Evolutionary conservation across 306 rosid species (phyloP), one percentile per base, ranked within the genome.

Genomic region (Glycine tomentella): DNA sequence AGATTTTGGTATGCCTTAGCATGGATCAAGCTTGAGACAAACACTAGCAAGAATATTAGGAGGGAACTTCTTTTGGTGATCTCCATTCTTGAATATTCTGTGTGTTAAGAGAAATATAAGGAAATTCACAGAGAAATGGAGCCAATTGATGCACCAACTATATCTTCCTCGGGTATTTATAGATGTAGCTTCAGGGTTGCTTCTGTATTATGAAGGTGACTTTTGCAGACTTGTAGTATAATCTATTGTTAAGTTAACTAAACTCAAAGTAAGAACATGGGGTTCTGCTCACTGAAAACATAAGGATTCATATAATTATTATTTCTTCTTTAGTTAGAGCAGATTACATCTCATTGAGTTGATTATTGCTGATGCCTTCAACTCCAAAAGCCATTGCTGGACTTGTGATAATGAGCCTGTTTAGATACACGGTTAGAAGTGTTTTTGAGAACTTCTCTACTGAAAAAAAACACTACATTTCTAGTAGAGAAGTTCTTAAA

Each of bases 301-400:
- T 61, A 11, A 70, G 4, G 74, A 36, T 33, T 78, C 56, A 13
- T 9, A 4, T 25, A 14, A 13, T 77, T 51, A 38, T 38, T 36
- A 0, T 53, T 53, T 69, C 50, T 76, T 82, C 12, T 7, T n/a
- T 62, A 62, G 0, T 36, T 36, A 36, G 40, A 52, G 33, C 73
- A 83, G 79, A 69, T 67, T 69, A 68, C 53, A 68, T 16, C 15
- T 46, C 15, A 16, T 38, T 46, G 38, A 76, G 49, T 66, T 38
- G 72, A 36, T 13, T n/a, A n/a, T n/a, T 12, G 15, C 62, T 51
- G 72, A 51, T 77, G 7, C 55, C 78, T 52, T 83, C 36, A 61
- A 44, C 69, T 58, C 88, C 85, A 90, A 79, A 87, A 78, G 57
- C 15, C 58, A 14, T 63, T 65, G 58, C 68, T 44, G 53, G 5